Percentiles rank a stretch among this genome's conserved stretches.
Evolutionary conservation across 805 yeast genomes (phyloP).

Genomic region (Saccharomycopsis sp.): DNA sequence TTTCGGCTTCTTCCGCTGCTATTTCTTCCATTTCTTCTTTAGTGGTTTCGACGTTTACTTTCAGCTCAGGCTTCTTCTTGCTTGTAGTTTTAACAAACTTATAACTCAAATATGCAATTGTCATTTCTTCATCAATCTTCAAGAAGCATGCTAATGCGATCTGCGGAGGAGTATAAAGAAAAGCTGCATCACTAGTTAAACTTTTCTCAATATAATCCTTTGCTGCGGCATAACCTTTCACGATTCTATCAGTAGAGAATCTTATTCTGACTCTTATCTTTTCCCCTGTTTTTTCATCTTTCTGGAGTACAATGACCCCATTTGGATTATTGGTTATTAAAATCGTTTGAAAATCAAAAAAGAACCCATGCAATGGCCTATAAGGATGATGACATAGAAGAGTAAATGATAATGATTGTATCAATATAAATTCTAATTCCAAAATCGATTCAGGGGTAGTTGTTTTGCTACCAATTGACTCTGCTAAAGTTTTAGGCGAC

Average conservation of each 20-base stretch:
- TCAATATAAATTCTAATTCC: slow-evolving; percentile 69
- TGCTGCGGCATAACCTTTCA: slow-evolving; percentile 59
- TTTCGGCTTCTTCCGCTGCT: not conserved
- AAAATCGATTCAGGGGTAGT: slow-evolving; percentile 63
- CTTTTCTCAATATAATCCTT: slow-evolving; percentile 58
- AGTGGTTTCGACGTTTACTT: slow-evolving; percentile 12
- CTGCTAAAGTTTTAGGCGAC: slow-evolving; percentile 72
- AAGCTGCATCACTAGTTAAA: slow-evolving; percentile 69
- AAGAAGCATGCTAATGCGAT: slow-evolving; percentile 84
- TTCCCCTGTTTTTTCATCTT: slow-evolving; percentile 23
- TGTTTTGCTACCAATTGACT: slow-evolving; percentile 41
- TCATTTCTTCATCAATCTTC: slow-evolving; percentile 54
- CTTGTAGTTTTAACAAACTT: slow-evolving; percentile 39
- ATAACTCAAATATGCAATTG: slow-evolving; percentile 57
- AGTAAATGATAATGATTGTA: slow-evolving; percentile 72
- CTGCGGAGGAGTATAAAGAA: slow-evolving; percentile 87
- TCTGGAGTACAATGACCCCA: slow-evolving; percentile 18
- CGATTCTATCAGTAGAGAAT: slow-evolving; percentile 12
- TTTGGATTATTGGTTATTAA: slow-evolving; percentile 29
- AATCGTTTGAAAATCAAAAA: slow-evolving; percentile 73
- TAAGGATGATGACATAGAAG: slow-evolving; percentile 83
- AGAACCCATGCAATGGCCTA: slow-evolving; percentile 89
- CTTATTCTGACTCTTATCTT: slow-evolving; percentile 15
- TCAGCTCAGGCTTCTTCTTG: slow-evolving; percentile 20
- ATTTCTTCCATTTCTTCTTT: not conserved